A percentile compares a stretch with the other conserved stretches of the same genome.
phyloP scores from a whole-genome alignment of 495 filamentous ascomycete species.

The Cetradonia linearis region DNA sequence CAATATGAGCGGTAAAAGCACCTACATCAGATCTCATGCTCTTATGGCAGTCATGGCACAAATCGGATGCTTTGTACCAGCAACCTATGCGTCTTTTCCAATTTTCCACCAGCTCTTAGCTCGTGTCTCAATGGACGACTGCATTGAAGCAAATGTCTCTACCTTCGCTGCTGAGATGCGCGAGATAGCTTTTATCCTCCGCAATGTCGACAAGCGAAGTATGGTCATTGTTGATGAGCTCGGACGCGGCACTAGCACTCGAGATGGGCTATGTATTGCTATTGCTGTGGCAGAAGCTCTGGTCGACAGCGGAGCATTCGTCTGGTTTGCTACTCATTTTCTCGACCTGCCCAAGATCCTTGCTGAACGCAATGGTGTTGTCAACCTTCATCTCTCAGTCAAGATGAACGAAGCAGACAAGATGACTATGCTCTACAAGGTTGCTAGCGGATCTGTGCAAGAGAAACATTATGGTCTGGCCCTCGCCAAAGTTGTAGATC shows the following conservation, averaged over 20 bases:
- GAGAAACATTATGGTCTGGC: constrained; percentile 68
- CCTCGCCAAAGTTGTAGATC: constrained; percentile 63
- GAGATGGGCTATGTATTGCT: constrained; percentile 84
- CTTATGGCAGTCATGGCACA: constrained; percentile 87
- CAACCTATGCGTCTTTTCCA: constrained; percentile 69
- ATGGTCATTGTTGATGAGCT: constrained; percentile 88
- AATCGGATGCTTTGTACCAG: constrained; percentile 84
- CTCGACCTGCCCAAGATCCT: constrained; percentile 69
- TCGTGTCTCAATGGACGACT: constrained; percentile 75
- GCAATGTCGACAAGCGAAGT: constrained; percentile 62
- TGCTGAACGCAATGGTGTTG: constrained; percentile 59
- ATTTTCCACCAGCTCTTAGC: constrained; percentile 79
- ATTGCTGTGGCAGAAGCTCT: constrained; percentile 79
- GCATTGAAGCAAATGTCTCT: constrained; percentile 81
- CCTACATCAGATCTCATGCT: constrained; percentile 81
- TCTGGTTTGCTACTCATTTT: constrained; percentile 95
- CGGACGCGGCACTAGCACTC: constrained; percentile 80
- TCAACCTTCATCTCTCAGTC: constrained; percentile 72
- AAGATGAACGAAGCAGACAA: constrained; percentile 44
- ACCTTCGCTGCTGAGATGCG: constrained; percentile 93
- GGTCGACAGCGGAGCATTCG: constrained; percentile 59
- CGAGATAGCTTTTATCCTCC: constrained; percentile 85
- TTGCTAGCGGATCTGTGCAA: constrained; percentile 57
- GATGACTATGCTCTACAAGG: constrained; percentile 81
- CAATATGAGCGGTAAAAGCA: constrained; percentile 99